Base-by-base conservation (phyloP, 495 filamentous ascomycete species). In the Penicillium canescens region DNA sequence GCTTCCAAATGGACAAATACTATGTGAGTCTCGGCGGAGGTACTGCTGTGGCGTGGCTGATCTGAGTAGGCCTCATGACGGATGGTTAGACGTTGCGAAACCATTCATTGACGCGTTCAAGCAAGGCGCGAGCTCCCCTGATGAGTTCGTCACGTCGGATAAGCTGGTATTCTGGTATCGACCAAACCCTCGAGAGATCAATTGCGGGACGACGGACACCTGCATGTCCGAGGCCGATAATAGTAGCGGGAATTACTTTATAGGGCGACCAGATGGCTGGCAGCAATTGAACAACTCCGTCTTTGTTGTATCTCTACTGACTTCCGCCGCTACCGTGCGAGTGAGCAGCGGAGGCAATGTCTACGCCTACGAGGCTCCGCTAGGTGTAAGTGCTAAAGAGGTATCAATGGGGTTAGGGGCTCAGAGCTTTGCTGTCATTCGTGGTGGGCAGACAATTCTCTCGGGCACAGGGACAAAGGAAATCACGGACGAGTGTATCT, bases 1-100 rank as follows among this genome's bases (percentile, higher is more conserved):
- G 77, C 76, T 36, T 78, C 76, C 9, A 78, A 83, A 55, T 85
- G 82, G 81, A 73, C 75, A 14, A 77, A 79, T 26, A 78, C 75
- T 46, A 80, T 84, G 69, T 60, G 16, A 51, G 52, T 3, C 31
- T 12, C 2, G 7, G 11, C 6, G 12, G 10, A 11, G 9, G 0
- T n/a, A 16, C 12, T 38, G 7, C 16, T 34, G 12, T 20, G 4
- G 38, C 12, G n/a, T n/a, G 23, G 24, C 14, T 51, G 38, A 40
- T 10, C 0, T 4, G n/a, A 4, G 16, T 34, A 63, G 56, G 60
- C 74, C 70, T 2, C 68, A 73, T 56, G 65, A 68, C 21, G 68
- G 62, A 16, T 73, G 68, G 68, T 54, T 70, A 4, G 62, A 68
- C 31, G 56, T 73, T 0, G 62, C 57, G 24, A 74, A 77, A 51